phyloP scores from a whole-genome alignment of 2,329 filamentous ascomycete species.

The Pochonia chlamydosporia region DNA sequence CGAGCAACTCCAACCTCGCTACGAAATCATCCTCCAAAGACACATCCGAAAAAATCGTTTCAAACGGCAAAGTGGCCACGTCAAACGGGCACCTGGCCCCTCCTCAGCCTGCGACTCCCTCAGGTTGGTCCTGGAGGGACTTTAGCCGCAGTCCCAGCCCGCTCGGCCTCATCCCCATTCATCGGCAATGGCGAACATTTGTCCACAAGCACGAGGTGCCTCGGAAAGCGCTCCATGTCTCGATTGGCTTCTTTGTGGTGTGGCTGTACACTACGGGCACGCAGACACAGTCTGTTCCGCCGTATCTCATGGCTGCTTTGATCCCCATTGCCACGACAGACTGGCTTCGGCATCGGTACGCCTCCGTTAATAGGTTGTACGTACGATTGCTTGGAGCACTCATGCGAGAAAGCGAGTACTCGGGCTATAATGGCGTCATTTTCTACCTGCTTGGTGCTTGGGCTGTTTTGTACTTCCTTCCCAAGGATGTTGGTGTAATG shows the following conservation, averaged over 20 bases:
- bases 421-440: constrained; percentile 93
- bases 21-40: constrained; percentile 18
- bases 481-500: constrained; percentile 89
- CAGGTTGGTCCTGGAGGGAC: constrained; percentile 74
- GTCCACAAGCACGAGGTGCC: constrained; percentile 97
- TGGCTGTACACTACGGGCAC: constrained; percentile 77
- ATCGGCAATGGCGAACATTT: constrained; percentile 83
- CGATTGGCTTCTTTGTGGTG: constrained; percentile 90
- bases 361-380: constrained; percentile 79
- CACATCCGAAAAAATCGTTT: constrained; percentile 17
- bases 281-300: constrained; percentile 72
- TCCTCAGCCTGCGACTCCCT: constrained; percentile 41
- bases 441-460: constrained; percentile 92
- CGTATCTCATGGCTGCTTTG: constrained; percentile 73
- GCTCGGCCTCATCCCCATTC: constrained; percentile 89
- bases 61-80: constrained; percentile 26
- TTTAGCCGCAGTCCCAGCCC: constrained; percentile 90
- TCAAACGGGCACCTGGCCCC: constrained; percentile 66
- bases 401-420: constrained; percentile 95
- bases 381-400: constrained; percentile 78
- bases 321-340: constrained; percentile 81
- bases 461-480: constrained; percentile 77
- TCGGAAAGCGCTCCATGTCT: constrained; percentile 87
- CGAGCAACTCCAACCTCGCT: constrained; percentile 36
- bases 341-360: constrained; percentile 74